Evolutionary conservation across 2,329 filamentous ascomycete genomes (phyloP), one percentile per base, ranked within the genome.

Genomic region (Diaporthe destruens): DNA sequence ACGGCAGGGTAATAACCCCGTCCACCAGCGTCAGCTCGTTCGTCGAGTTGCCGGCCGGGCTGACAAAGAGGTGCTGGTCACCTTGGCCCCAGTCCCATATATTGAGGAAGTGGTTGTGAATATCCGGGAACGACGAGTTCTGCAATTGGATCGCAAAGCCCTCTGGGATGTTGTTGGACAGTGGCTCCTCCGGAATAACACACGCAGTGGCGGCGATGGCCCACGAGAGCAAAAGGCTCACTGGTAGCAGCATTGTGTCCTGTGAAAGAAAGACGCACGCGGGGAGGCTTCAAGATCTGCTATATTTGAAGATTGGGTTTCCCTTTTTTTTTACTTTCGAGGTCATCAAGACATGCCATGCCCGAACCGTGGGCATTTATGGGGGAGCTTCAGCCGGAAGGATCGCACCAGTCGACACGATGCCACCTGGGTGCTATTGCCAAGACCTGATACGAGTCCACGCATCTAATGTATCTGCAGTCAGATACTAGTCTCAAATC

Each of bases 41-140:
- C 4, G 83, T 81, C 2, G 76, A 74, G 61, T 80, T 80, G 39
- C 84, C 84, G 0, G 80, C 79, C 8, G 82, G 82, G 39, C 78
- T 78, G 44, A 84, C 77, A 69, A 82, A 83, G 20, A 83, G 75
- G 75, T 84, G 82, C 68, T 81, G 79, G 74, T 84, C 82, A 12
- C 81, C 81, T 47, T 82, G 82, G 20, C 82, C 82, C 73, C 80
- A 80, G 70, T 81, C 78, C 78, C 81, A 83, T 20, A 82, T 77
- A 69, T 83, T 81, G 73, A 84, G 76, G 71, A 78, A 79, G 23
- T 80, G 80, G 55, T 82, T 80, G 72, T 84, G 80, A 61, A 84
- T 76, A 6, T 79, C 76, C 3, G 82, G 82, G 69, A 79, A 80
- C 2, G 78, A 77, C 3, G 80, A 75, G 74, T 83, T 83, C 77